A percentile compares a stretch with the other conserved stretches of the same genome.
phyloP scores from a whole-genome alignment of 805 yeast genomes.

The Scheffersomyces amazonensis region DNA sequence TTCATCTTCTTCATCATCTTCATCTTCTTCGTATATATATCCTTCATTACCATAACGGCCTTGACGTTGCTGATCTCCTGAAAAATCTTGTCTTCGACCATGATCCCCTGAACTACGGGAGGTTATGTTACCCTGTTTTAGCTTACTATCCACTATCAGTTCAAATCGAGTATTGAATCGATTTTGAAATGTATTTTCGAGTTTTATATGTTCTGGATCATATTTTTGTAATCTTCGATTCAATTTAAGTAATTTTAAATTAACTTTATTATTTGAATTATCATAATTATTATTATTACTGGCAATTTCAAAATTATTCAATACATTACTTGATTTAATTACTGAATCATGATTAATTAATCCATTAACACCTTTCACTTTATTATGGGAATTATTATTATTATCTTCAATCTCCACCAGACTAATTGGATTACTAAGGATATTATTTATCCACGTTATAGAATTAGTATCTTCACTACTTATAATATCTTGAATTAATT shows the following conservation, averaged over 20 bases:
- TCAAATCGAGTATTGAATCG: constrained; percentile 8
- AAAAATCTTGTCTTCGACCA: too few relatives aligned
- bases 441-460: constrained; percentile 17
- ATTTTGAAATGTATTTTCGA: constrained; percentile 2
- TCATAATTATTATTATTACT: constrained; percentile 6
- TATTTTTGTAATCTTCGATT: constrained; percentile 2
- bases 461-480: constrained; percentile 10
- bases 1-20: constrained; percentile 1
- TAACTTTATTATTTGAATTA: not conserved
- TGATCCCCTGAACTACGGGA: too few relatives aligned
- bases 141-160: too few relatives aligned
- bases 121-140: too few relatives aligned
- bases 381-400: not conserved
- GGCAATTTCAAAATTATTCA: constrained; percentile 7
- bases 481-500: constrained; percentile 11
- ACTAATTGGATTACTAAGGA: constrained; percentile 1
- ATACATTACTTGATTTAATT: constrained; percentile 4
- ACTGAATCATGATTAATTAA: not conserved
- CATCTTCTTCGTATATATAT: not conserved
- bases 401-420: constrained; percentile 4
- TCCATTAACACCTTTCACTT: not conserved
- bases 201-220: constrained; percentile 1
- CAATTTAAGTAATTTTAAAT: constrained; percentile 5
- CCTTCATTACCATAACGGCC: too few relatives aligned
- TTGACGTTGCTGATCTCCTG: too few relatives aligned